Evolutionary conservation across 2,329 filamentous ascomycete species (phyloP).

Genomic region (Fusarium zealandicum): DNA sequence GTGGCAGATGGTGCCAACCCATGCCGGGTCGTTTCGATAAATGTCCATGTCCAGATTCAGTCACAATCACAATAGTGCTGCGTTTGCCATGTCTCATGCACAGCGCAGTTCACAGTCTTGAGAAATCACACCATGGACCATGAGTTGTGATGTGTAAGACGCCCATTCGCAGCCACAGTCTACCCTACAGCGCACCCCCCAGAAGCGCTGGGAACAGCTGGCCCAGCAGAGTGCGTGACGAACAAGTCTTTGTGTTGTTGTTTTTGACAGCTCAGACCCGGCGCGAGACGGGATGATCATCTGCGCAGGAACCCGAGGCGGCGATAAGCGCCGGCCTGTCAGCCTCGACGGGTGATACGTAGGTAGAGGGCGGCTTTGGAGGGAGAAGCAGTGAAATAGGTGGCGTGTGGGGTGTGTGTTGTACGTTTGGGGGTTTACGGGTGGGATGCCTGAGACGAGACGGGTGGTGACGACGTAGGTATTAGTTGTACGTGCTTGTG

Average conservation of each 20-base stretch:
- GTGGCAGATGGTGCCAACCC: no score
- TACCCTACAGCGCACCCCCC: slow-evolving; percentile 7
- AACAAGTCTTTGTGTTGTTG: no score
- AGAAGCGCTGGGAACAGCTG: slow-evolving; percentile 6
- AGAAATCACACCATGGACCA: slow-evolving; percentile 15
- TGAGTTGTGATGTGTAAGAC: slow-evolving; percentile 28
- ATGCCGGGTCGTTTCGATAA: no score
- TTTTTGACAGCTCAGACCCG: slow-evolving; percentile 36
- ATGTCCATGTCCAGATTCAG: no score
- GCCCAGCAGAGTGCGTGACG: background rate
- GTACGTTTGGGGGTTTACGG: slow-evolving; percentile 9
- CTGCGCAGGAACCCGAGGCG: slow-evolving; percentile 44
- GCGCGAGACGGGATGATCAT: slow-evolving; percentile 41
- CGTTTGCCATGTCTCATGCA: background rate
- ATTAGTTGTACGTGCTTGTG: slow-evolving; percentile 1
- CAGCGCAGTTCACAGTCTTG: slow-evolving; percentile 2
- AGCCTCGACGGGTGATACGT: slow-evolving; percentile 16
- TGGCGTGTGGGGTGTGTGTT: slow-evolving; percentile 36
- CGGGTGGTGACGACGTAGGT: slow-evolving; percentile 2
- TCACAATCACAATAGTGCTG: no score
- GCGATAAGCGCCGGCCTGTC: slow-evolving; percentile 33
- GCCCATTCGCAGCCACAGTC: slow-evolving; percentile 29
- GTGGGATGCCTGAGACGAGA: background rate
- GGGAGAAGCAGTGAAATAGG: slow-evolving; percentile 24
- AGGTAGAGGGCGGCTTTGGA: background rate